A percentile compares a stretch with the other conserved stretches of the same genome.
These are phyloP conservation scores for Erigeron canadensis DNA, from an alignment of 129 eudicot genomes.

Conservation along the genomic window DNA sequence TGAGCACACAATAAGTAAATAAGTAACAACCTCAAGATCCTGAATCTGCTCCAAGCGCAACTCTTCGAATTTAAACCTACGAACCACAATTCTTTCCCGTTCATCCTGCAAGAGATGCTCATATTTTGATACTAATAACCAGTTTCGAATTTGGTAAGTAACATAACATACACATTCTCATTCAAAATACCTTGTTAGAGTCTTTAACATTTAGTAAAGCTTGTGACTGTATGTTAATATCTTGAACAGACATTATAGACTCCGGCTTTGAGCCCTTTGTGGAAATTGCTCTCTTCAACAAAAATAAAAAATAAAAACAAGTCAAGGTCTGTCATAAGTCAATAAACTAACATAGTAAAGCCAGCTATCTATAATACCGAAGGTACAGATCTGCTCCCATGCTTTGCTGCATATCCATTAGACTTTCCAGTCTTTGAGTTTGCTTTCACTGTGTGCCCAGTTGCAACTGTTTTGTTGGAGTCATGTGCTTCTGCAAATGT, in stretches of 20 bases:
- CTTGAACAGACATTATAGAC: conserved; percentile 79
- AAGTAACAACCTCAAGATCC: conserved; percentile 82
- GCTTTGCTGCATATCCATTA: conserved; percentile 61
- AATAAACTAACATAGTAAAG: conserved; percentile 8
- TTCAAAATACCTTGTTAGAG: conserved; percentile 73
- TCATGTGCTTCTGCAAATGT: conserved; percentile 61
- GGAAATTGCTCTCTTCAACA: conserved; percentile 56
- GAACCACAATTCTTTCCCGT: conserved; percentile 89
- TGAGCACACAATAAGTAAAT: background rate
- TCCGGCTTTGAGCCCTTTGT: conserved; percentile 75
- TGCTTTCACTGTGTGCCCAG: conserved; percentile 46
- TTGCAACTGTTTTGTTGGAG: conserved; percentile 42
- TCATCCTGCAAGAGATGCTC: conserved; percentile 66
- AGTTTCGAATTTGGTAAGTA: background rate
- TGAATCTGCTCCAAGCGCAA: conserved; percentile 92
- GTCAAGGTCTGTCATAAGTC: conserved; percentile 9
- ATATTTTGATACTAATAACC: conserved; percentile 6
- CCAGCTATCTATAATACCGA: conserved; percentile 43
- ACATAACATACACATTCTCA: background rate
- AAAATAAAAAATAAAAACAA: conserved; percentile 6
- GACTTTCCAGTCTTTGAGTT: conserved; percentile 60
- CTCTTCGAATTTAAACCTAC: conserved; percentile 94
- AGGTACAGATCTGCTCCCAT: conserved; percentile 66
- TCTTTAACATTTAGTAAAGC: conserved; percentile 82
- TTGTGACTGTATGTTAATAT: conserved; percentile 79